These are phyloP conservation scores for Wickerhamiella kazuoi DNA, from an alignment of 805 yeast genomes.

Conservation along the genomic window DNA sequence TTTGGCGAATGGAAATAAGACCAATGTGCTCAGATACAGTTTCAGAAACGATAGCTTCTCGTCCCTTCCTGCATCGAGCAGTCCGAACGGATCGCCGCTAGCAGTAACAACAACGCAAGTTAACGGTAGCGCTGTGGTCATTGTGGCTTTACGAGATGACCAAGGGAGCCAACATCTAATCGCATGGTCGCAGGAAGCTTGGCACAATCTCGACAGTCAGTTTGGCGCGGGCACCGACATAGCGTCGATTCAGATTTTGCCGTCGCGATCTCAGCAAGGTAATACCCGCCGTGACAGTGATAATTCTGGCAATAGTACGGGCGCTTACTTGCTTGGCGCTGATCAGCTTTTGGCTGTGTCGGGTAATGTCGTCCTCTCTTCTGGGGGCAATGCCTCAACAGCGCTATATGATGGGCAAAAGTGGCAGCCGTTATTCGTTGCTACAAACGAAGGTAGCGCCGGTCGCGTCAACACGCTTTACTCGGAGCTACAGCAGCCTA, in stretches of 20 bases:
- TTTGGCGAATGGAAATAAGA: constrained; percentile 21
- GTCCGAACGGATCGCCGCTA: constrained; percentile 11
- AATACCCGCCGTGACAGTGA: no score
- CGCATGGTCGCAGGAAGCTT: constrained; percentile 11
- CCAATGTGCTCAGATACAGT: constrained; percentile 37
- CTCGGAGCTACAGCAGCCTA: constrained; percentile 13
- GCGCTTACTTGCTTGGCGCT: constrained; percentile 22
- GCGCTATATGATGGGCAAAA: constrained; percentile 46
- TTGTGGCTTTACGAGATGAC: not conserved
- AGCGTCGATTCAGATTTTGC: constrained; percentile 29
- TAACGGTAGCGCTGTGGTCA: not conserved
- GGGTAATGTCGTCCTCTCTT: constrained; percentile 34
- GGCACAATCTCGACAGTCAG: constrained; percentile 29
- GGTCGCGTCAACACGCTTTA: constrained; percentile 19
- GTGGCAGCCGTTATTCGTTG: constrained; percentile 47
- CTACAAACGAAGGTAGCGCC: constrained; percentile 10
- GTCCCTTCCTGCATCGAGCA: constrained; percentile 11
- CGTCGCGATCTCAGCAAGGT: no score
- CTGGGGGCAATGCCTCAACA: constrained; percentile 39
- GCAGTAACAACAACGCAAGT: not conserved
- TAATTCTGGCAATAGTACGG: not conserved
- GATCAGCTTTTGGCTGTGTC: constrained; percentile 35
- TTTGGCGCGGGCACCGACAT: constrained; percentile 24
- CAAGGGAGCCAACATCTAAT: not conserved
- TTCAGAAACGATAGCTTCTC: constrained; percentile 24